These are phyloP conservation scores for Hypomontagnella monticulosa DNA, from an alignment of 495 filamentous ascomycete species.

Conservation along the genomic window DNA sequence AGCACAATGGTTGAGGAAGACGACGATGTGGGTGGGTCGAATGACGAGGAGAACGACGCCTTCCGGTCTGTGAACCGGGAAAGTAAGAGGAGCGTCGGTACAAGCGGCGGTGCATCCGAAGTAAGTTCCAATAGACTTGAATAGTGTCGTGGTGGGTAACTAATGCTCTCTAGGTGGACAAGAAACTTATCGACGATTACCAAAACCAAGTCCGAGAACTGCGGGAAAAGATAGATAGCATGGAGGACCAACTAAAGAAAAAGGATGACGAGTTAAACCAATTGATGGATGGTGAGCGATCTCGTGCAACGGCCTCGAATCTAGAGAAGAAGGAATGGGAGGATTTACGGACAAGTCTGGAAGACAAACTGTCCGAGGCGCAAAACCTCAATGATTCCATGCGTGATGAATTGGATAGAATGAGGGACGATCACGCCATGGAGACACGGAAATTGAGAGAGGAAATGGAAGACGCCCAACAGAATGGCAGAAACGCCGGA, in stretches of 20 bases:
- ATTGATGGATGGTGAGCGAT: slow-evolving; percentile 55
- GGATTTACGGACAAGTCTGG: slow-evolving; percentile 74
- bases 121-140: slow-evolving; percentile 41
- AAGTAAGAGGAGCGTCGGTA: slow-evolving; percentile 66
- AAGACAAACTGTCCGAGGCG: slow-evolving; percentile 79
- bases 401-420: slow-evolving; percentile 77
- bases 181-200: slow-evolving; percentile 77
- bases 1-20: slow-evolving; percentile 98
- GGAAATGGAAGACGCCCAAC: slow-evolving; percentile 67
- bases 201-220: slow-evolving; percentile 79
- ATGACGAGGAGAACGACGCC: slow-evolving; percentile 67
- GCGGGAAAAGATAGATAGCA: slow-evolving; percentile 73
- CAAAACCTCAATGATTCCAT: slow-evolving; percentile 80
- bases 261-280: slow-evolving; percentile 59
- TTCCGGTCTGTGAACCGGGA: slow-evolving; percentile 55
- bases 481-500: slow-evolving; percentile 40
- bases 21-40: slow-evolving; percentile 65
- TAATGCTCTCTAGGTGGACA: slow-evolving; percentile 61
- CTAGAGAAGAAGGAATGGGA: slow-evolving; percentile 75
- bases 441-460: slow-evolving; percentile 70
- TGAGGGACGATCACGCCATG: slow-evolving; percentile 71
- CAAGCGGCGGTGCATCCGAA: slow-evolving; percentile 58
- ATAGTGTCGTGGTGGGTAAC: slow-evolving; percentile 1
- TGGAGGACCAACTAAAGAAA: slow-evolving; percentile 69
- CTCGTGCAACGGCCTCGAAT: slow-evolving; percentile 57